These are phyloP conservation scores for Mycena albidolilacea DNA, from an alignment of 768 basidiomycete species.

Conservation along the genomic window DNA sequence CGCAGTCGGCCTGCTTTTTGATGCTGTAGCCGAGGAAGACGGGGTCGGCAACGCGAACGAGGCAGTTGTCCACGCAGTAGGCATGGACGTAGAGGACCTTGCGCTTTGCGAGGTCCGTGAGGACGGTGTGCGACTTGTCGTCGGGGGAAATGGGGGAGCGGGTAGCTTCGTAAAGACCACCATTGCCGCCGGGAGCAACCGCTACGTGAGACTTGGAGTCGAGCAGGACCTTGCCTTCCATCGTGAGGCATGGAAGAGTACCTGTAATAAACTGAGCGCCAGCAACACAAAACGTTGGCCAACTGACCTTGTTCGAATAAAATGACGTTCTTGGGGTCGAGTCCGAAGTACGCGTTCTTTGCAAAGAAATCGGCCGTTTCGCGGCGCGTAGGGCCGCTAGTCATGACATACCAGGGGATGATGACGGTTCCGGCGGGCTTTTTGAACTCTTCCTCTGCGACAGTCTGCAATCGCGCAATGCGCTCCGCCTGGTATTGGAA, in stretches of 20 bases:
- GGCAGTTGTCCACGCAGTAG: constrained; percentile 99
- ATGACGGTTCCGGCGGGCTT: constrained; percentile 74
- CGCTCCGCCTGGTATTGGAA: constrained; percentile 99
- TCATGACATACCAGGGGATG: constrained; percentile 99
- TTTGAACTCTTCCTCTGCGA: constrained; percentile 72
- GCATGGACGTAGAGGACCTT: constrained; percentile 91
- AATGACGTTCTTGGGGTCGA: constrained; percentile 83
- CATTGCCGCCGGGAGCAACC: constrained; percentile 99
- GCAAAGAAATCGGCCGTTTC: constrained; percentile 91
- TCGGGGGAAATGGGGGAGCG: constrained; percentile 78
- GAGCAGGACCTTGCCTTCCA: constrained; percentile 94
- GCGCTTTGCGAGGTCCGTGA: constrained; percentile 84
- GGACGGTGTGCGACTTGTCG: constrained; percentile 77
- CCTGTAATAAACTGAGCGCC: constrained; percentile 63
- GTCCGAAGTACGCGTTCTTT: constrained; percentile 84
- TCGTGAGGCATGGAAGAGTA: constrained; percentile 93
- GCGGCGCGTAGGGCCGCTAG: constrained; percentile 92
- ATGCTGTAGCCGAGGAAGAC: constrained; percentile 97
- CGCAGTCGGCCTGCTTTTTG: constrained; percentile 88
- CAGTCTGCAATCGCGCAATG: constrained; percentile 84
- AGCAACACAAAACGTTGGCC: constrained; percentile 30
- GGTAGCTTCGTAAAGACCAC: constrained; percentile 95
- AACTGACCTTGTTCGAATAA: constrained; percentile 95
- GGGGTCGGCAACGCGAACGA: constrained; percentile 97
- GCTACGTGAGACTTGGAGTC: constrained; percentile 84